A percentile compares a stretch with the other conserved stretches of the same genome.
These are phyloP conservation scores for Lactuca sativa DNA, from an alignment of 129 eudicot genomes.

Conservation along the genomic window DNA sequence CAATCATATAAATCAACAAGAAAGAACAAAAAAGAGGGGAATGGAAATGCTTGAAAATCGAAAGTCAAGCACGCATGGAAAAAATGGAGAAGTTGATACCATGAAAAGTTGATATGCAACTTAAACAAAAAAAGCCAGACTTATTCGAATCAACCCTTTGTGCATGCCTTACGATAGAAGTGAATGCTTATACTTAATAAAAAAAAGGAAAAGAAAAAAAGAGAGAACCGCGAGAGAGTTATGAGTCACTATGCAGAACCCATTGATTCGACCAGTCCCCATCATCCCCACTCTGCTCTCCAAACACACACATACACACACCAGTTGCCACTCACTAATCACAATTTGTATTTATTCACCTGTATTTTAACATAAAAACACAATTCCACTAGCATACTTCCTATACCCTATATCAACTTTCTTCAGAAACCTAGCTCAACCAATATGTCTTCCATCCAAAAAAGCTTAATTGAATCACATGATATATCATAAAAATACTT, in stretches of 20 bases:
- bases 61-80: background rate
- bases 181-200: constrained; percentile 5
- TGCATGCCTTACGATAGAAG: constrained; percentile 21
- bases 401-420: constrained; percentile 1
- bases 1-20: no score
- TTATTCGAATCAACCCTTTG: background rate
- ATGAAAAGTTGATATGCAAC: background rate
- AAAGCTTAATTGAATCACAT: background rate
- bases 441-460: constrained; percentile 6
- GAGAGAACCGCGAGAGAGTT: constrained; percentile 25
- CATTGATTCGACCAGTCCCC: constrained; percentile 54
- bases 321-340: constrained; percentile 30
- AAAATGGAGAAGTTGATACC: background rate
- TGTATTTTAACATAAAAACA: constrained; percentile 15
- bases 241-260: constrained; percentile 38
- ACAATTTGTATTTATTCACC: constrained; percentile 19
- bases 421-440: background rate
- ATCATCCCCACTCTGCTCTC: constrained; percentile 39
- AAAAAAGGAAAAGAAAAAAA: background rate
- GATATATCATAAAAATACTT: background rate
- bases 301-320: constrained; percentile 30
- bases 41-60: background rate
- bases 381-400: constrained; percentile 1
- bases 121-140: background rate
- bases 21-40: no score